Evolutionary conservation across 768 basidiomycete species (phyloP).

Genomic region (Pisolithus sp.): DNA sequence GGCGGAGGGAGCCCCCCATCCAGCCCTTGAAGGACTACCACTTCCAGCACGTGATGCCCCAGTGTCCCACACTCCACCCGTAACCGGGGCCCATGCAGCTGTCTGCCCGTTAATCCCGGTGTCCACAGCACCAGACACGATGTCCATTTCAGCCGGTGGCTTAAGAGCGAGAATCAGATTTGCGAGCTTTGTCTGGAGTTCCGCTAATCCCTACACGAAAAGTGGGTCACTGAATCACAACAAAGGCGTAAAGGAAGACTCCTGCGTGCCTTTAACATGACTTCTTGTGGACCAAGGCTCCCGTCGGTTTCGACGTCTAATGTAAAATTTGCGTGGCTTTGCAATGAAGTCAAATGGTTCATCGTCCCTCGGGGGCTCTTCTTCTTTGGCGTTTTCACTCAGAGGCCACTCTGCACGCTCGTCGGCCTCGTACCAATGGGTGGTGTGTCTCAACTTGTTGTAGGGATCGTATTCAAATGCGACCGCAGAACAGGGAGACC

Average conservation of each 20-base stretch:
- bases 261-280: constrained; percentile 67
- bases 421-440: constrained; percentile 88
- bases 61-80: constrained; percentile 21
- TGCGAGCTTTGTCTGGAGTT: constrained; percentile 75
- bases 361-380: constrained; percentile 74
- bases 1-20: constrained; percentile 20
- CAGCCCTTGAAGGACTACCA: constrained; percentile 26
- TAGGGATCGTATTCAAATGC: constrained; percentile 97
- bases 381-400: constrained; percentile 77
- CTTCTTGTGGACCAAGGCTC: constrained; percentile 81
- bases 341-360: constrained; percentile 84
- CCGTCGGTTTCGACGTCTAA: constrained; percentile 95
- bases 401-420: constrained; percentile 86
- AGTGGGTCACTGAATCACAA: not conserved
- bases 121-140: constrained; percentile 37
- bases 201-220: constrained; percentile 55
- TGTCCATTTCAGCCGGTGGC: constrained; percentile 51
- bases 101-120: constrained; percentile 8
- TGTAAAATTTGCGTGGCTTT: constrained; percentile 86
- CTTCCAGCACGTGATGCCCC: constrained; percentile 26
- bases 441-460: constrained; percentile 94
- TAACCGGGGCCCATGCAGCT: constrained; percentile 18
- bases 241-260: not conserved
- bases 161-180: constrained; percentile 75
- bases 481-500: constrained; percentile 94